Conservation (phyloP, 768 basidiomycete species). For the Mycena kentingensis region DNA sequence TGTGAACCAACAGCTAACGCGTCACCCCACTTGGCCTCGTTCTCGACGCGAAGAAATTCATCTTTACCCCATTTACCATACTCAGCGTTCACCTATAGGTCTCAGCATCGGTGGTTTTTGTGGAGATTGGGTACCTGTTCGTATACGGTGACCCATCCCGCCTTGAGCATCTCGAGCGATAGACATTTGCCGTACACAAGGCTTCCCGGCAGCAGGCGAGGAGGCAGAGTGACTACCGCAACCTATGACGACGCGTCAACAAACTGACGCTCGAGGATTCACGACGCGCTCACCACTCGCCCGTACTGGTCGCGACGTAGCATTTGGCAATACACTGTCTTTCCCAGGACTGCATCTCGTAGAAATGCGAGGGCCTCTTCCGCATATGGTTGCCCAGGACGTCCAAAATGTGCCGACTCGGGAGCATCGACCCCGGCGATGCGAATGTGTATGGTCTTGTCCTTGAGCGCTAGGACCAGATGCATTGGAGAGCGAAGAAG, state of each 20-base stretch:
- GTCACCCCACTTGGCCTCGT: conserved; percentile 61
- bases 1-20: background rate
- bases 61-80: conserved; percentile 74
- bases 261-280: background rate
- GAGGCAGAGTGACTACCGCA: conserved; percentile 58
- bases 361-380: conserved; percentile 79
- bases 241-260: no score
- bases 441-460: conserved; percentile 83
- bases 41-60: conserved; percentile 60
- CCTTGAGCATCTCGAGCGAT: conserved; percentile 73
- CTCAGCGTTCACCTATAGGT: conserved; percentile 61
- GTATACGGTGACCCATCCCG: conserved; percentile 78
- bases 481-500: background rate
- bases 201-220: conserved; percentile 54
- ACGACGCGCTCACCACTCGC: conserved; percentile 61
- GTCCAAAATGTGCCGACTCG: conserved; percentile 89
- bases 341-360: conserved; percentile 54
- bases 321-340: conserved; percentile 69
- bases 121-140: conserved; percentile 45
- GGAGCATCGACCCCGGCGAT: conserved; percentile 93
- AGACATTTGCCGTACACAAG: conserved; percentile 51
- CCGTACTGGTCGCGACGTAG: conserved; percentile 80
- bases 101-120: background rate
- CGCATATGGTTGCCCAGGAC: conserved; percentile 71
- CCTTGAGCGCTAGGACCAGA: conserved; percentile 59